phyloP scores from a whole-genome alignment of 768 basidiomycete genomes.

The Ramaria sp. region DNA sequence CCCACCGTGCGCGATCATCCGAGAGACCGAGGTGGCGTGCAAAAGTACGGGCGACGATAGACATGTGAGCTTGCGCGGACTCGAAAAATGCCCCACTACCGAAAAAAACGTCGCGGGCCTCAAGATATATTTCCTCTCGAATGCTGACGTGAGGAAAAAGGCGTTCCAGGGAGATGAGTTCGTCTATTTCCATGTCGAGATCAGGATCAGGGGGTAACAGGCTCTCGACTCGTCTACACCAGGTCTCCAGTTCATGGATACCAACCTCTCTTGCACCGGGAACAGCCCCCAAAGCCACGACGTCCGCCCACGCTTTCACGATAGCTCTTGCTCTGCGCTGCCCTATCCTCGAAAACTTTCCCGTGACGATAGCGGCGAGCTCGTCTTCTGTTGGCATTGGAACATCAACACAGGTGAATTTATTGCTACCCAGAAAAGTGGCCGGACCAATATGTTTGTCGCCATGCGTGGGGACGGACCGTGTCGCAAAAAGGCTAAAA shows the following conservation, averaged over 20 bases:
- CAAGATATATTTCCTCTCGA: slow-evolving; percentile 82
- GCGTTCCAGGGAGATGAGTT: slow-evolving; percentile 15
- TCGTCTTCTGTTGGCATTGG: slow-evolving; percentile 54
- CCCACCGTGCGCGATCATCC: slow-evolving; percentile 58
- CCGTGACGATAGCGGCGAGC: slow-evolving; percentile 55
- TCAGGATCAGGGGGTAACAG: slow-evolving; percentile 36
- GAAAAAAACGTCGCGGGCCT: slow-evolving; percentile 88
- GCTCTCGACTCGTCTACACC: slow-evolving; percentile 61
- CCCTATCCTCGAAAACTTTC: slow-evolving; percentile 54
- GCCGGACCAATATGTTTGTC: slow-evolving; percentile 42
- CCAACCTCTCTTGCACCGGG: slow-evolving; percentile 51
- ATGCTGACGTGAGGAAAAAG: slow-evolving; percentile 28
- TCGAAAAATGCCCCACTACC: slow-evolving; percentile 51
- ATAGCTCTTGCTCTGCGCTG: slow-evolving; percentile 37
- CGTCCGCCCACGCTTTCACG: slow-evolving; percentile 58
- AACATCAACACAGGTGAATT: slow-evolving; percentile 65
- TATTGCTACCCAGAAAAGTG: slow-evolving; percentile 77
- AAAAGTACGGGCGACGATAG: slow-evolving; percentile 41
- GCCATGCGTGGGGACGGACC: slow-evolving; percentile 47
- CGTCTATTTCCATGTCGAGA: slow-evolving; percentile 21
- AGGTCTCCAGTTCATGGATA: slow-evolving; percentile 72
- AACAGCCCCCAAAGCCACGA: slow-evolving; percentile 42
- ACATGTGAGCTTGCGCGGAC: slow-evolving; percentile 37
- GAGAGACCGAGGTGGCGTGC: slow-evolving; percentile 59
- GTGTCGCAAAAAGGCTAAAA: slow-evolving; percentile 85